Percentiles rank a stretch among this genome's conserved stretches.
These are phyloP conservation scores for Pichia sp. DNA, from an alignment of 1,139 yeast species.

Conservation along the genomic window DNA sequence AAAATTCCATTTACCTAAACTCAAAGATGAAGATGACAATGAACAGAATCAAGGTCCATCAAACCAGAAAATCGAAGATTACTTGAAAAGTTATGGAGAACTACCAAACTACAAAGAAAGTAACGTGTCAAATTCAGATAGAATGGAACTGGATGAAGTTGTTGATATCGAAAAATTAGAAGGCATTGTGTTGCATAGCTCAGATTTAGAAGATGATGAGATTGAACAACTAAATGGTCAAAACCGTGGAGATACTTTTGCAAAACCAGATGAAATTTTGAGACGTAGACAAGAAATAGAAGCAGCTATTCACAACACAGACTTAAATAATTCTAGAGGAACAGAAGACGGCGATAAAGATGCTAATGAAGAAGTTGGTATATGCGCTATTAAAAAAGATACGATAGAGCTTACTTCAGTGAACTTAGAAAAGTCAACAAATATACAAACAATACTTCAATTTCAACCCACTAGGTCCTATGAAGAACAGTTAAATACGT, in stretches of 20 bases:
- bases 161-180: conserved; percentile 25
- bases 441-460: background rate
- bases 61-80: conserved; percentile 1
- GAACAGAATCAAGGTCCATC: background rate
- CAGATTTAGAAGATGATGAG: conserved; percentile 31
- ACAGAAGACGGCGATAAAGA: background rate
- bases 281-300: conserved; percentile 32
- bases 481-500: background rate
- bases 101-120: background rate
- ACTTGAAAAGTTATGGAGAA: conserved; percentile 2
- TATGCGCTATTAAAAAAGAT: too few species aligned
- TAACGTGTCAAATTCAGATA: background rate
- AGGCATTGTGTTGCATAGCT: conserved; percentile 31
- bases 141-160: background rate
- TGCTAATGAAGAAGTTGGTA: too few species aligned
- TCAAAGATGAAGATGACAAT: background rate
- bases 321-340: background rate
- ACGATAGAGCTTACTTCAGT: background rate
- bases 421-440: background rate
- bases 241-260: conserved; percentile 18
- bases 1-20: background rate
- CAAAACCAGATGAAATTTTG: conserved; percentile 10
- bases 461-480: background rate
- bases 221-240: conserved; percentile 17
- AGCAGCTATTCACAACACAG: conserved; percentile 32